These are phyloP conservation scores for Penicilliopsis zonata DNA, from an alignment of 495 filamentous ascomycete genomes.

Conservation along the genomic window DNA sequence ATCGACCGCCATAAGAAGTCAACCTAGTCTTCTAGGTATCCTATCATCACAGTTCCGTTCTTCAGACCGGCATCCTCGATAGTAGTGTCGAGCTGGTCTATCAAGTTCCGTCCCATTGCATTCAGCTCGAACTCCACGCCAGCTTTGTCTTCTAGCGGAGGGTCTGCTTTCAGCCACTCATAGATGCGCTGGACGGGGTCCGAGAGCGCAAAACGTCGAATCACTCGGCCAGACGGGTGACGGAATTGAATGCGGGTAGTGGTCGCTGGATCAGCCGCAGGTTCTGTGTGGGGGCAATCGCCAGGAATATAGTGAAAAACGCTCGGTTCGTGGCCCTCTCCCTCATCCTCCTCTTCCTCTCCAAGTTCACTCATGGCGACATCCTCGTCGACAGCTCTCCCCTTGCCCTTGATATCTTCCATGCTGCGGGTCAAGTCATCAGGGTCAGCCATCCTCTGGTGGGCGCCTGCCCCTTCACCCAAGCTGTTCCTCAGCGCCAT, in stretches of 20 bases:
- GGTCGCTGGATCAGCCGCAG: constrained; percentile 49
- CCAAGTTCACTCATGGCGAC: constrained; percentile 18
- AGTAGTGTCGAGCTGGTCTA: constrained; percentile 56
- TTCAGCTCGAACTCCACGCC: constrained; percentile 78
- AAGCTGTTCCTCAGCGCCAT: constrained; percentile 85
- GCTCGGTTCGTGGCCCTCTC: constrained; percentile 21
- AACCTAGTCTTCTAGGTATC: constrained; percentile 57
- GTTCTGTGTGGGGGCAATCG: constrained; percentile 65
- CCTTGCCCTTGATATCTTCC: constrained; percentile 52
- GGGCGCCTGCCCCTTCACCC: constrained; percentile 20
- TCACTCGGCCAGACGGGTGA: constrained; percentile 65
- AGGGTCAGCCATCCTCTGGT: constrained; percentile 50
- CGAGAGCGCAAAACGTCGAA: constrained; percentile 68
- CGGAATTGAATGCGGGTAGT: constrained; percentile 87
- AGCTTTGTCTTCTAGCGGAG: constrained; percentile 56
- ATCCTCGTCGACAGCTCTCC: constrained; percentile 37
- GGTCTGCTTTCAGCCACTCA: constrained; percentile 89
- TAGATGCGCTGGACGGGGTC: constrained; percentile 77
- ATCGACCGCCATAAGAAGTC: background rate
- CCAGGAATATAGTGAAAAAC: constrained; percentile 57
- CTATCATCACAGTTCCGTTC: constrained; percentile 87
- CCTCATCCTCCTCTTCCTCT: constrained; percentile 6
- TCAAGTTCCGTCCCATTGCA: constrained; percentile 67
- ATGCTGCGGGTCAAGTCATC: constrained; percentile 67
- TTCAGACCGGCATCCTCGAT: constrained; percentile 78